Percentiles rank a stretch among this genome's conserved stretches.
Conservation (phyloP, 106 monocot species). For the Agapanthus africanus region DNA sequence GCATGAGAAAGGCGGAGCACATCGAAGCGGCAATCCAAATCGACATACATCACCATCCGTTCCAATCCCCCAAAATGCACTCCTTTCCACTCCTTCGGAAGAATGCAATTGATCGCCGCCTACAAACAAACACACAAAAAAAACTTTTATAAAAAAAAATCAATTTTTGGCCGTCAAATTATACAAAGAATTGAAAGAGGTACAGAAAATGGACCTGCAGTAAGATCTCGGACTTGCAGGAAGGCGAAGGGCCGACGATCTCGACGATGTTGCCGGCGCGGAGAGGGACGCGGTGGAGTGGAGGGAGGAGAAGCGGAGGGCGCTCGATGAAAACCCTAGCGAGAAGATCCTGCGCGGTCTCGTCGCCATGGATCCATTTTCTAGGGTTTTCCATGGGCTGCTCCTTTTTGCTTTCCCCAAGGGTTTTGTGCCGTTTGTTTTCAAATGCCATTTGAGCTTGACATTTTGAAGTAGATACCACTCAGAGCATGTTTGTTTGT, state of each 20-base stretch:
- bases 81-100: constrained; percentile 78
- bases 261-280: constrained; percentile 80
- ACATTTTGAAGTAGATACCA: no score
- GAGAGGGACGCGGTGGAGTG: constrained; percentile 77
- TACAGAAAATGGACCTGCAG: constrained; percentile 32
- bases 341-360: constrained; percentile 46
- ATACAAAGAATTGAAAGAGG: not conserved
- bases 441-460: no score
- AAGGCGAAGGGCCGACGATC: constrained; percentile 82
- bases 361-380: constrained; percentile 51
- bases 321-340: constrained; percentile 32
- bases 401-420: no score
- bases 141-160: not conserved
- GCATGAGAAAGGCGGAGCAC: constrained; percentile 53
- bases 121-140: constrained; percentile 10
- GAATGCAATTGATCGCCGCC: constrained; percentile 63
- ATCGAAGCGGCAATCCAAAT: constrained; percentile 88
- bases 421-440: no score
- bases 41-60: constrained; percentile 53
- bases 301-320: constrained; percentile 60
- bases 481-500: no score
- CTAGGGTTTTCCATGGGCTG: constrained; percentile 28
- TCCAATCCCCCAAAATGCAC: constrained; percentile 72
- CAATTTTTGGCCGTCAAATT: not conserved
- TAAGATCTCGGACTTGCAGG: constrained; percentile 74